These are phyloP conservation scores for Pyronema omphalodes DNA, from an alignment of 495 filamentous ascomycete genomes.

Conservation along the genomic window DNA sequence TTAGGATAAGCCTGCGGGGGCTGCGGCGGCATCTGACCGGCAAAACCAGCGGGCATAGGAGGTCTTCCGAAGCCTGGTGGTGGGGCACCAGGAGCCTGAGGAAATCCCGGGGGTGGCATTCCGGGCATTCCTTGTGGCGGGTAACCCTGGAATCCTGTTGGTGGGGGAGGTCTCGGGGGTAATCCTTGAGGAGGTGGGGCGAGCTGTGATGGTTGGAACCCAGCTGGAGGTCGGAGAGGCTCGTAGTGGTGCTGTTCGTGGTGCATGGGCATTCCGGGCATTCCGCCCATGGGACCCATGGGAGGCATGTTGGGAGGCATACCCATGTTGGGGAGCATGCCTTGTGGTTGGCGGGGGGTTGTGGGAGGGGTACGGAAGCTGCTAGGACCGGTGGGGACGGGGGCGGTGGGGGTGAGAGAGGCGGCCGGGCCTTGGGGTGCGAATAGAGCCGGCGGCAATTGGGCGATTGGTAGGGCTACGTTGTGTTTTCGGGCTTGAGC, in stretches of 20 bases:
- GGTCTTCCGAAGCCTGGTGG: conserved; percentile 17
- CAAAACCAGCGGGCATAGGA: conserved; percentile 3
- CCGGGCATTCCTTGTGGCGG: conserved; percentile 12
- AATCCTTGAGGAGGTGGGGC: conserved; percentile 21
- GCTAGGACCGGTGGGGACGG: conserved; percentile 10
- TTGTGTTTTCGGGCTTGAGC: conserved; percentile 89
- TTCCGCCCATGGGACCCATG: conserved; percentile 11
- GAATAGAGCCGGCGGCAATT: conserved; percentile 21
- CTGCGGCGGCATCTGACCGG: conserved; percentile 8
- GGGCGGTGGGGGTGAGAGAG: conserved; percentile 3
- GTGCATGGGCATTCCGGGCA: conserved; percentile 13
- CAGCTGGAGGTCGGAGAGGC: conserved; percentile 15
- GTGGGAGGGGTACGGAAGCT: conserved; percentile 14
- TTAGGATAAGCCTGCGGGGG: conserved; percentile 15
- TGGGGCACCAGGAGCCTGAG: conserved; percentile 8
- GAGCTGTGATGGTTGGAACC: conserved; percentile 17
- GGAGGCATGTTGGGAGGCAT: conserved; percentile 10
- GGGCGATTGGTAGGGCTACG: conserved; percentile 31
- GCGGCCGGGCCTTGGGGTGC: conserved; percentile 20
- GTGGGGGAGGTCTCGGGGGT: conserved; percentile 20
- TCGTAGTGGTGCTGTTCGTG: conserved; percentile 13
- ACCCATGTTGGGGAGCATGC: conserved; percentile 14
- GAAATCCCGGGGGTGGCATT: conserved; percentile 20
- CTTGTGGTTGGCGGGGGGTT: conserved; percentile 10
- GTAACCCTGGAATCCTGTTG: conserved; percentile 18